Evolutionary conservation across 140 eudicot species (phyloP).

Genomic region (Senecio squalidus): DNA sequence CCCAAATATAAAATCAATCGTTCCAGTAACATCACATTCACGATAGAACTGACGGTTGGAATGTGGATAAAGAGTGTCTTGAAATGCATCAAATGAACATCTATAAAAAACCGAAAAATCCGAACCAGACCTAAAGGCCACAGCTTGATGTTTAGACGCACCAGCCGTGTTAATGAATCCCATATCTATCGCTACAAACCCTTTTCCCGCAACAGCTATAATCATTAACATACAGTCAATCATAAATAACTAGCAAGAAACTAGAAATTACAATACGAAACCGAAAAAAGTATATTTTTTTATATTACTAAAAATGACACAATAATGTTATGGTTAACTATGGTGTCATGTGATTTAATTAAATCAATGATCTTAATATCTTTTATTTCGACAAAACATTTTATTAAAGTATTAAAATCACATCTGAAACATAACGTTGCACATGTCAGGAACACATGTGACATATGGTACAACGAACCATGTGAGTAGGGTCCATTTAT

Average conservation of each 20-base stretch:
- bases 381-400: too few species aligned
- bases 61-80: constrained; percentile 78
- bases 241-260: too few species aligned
- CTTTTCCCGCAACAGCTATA: constrained; percentile 70
- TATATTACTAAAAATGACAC: background rate
- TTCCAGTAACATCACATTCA: constrained; percentile 72
- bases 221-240: constrained; percentile 1
- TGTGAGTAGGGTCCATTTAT: constrained; percentile 8
- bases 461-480: constrained; percentile 22
- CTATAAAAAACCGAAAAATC: constrained; percentile 62
- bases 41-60: constrained; percentile 85
- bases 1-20: constrained; percentile 83
- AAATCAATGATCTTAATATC: too few species aligned
- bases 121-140: constrained; percentile 75
- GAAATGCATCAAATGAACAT: constrained; percentile 64
- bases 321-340: background rate
- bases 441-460: constrained; percentile 29
- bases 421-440: constrained; percentile 11
- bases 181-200: constrained; percentile 71
- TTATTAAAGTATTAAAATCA: constrained; percentile 16
- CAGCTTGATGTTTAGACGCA: constrained; percentile 74
- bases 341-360: background rate
- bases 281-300: background rate
- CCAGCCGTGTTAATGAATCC: constrained; percentile 71
- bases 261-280: background rate